Conservation (phyloP, 495 filamentous ascomycete species). For the Xylaria longipes region DNA sequence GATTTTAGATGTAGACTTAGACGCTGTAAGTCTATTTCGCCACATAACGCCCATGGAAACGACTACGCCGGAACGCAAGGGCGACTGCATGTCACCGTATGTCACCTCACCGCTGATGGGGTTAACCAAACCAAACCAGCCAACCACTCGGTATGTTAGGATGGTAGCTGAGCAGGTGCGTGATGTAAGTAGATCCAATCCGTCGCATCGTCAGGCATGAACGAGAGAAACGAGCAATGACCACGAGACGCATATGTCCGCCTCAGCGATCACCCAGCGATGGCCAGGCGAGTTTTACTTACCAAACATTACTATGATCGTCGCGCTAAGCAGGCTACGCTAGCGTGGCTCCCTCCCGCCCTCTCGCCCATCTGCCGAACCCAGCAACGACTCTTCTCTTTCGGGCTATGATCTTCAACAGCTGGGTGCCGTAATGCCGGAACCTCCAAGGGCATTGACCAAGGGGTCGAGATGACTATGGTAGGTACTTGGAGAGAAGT, state of each 20-base stretch:
- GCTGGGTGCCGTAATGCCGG: background rate
- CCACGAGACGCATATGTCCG: background rate
- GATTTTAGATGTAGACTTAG: background rate
- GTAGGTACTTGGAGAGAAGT: background rate
- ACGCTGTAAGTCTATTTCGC: background rate
- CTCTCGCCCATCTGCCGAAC: conserved; percentile 12
- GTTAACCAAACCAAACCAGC: background rate
- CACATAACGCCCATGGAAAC: background rate
- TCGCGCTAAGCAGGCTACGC: conserved; percentile 3
- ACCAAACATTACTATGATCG: background rate
- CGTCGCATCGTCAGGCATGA: background rate
- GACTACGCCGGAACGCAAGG: background rate
- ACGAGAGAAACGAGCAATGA: background rate
- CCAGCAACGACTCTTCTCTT: background rate
- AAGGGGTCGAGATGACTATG: background rate
- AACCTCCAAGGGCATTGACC: background rate
- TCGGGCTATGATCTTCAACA: conserved; percentile 10
- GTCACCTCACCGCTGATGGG: background rate
- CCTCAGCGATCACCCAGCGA: background rate
- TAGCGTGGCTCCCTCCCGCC: background rate
- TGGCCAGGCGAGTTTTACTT: too few relatives aligned
- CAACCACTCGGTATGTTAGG: background rate
- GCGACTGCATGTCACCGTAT: background rate
- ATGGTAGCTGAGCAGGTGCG: background rate
- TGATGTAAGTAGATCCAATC: conserved; percentile 1